These are phyloP conservation scores for Yarrowia sp. DNA, from an alignment of 805 yeast genomes.

Conservation along the genomic window DNA sequence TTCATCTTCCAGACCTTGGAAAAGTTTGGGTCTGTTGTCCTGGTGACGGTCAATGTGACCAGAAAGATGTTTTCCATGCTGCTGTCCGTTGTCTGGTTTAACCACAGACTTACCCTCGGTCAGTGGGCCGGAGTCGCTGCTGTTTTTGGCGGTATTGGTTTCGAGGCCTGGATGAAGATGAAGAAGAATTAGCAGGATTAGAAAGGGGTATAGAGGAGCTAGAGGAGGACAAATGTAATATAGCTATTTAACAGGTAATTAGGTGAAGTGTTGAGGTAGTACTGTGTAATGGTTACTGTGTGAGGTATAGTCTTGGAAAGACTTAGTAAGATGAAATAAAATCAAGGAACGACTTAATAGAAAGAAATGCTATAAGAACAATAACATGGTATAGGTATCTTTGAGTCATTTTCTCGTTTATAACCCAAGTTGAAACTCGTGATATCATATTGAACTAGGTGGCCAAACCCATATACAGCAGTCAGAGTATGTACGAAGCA, in stretches of 20 bases:
- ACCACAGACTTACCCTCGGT: conserved; percentile 57
- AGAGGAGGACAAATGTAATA: not conserved
- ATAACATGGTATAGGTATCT: too few species aligned
- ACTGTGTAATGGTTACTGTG: too few species aligned
- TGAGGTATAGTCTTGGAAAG: too few species aligned
- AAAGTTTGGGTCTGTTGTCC: conserved; percentile 74
- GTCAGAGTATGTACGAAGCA: too few species aligned
- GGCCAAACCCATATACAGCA: too few species aligned
- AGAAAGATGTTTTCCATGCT: conserved; percentile 96
- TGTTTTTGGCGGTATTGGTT: conserved; percentile 82
- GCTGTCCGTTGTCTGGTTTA: conserved; percentile 78
- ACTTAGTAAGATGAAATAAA: too few species aligned
- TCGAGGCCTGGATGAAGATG: conserved; percentile 62
- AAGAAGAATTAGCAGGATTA: not conserved
- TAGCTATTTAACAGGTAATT: conserved; percentile 16
- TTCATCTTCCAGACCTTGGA: conserved; percentile 84
- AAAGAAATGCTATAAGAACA: too few species aligned
- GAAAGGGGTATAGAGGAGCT: not conserved
- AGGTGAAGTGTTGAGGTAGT: too few species aligned
- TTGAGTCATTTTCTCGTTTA: too few species aligned
- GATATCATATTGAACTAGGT: too few species aligned
- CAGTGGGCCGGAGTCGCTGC: conserved; percentile 79
- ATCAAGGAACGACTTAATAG: too few species aligned
- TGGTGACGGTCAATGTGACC: conserved; percentile 93
- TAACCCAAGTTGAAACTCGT: too few species aligned